Conservation (phyloP, 2,329 filamentous ascomycete species). For the Davidsoniella eucalypti region DNA sequence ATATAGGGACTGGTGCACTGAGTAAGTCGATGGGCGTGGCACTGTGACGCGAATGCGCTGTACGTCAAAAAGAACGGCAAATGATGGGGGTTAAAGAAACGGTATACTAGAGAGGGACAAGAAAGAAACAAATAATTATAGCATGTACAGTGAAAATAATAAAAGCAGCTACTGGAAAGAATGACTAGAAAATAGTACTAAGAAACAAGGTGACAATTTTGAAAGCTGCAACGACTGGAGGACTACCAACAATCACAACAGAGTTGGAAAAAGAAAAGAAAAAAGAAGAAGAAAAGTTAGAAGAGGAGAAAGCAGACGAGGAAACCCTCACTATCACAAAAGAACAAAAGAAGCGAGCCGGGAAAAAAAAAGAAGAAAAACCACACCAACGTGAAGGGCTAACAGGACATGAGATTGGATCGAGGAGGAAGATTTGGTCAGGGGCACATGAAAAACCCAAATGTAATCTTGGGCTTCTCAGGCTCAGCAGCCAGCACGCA, state of each 20-base stretch:
- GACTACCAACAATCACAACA: not conserved
- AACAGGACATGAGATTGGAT: not conserved
- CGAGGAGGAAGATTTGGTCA: slow-evolving; percentile 4
- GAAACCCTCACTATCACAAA: slow-evolving; percentile 1
- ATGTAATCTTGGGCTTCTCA: not conserved
- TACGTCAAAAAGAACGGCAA: not conserved
- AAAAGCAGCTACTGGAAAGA: not conserved
- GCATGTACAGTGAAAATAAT: too few relatives aligned
- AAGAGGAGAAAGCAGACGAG: slow-evolving; percentile 7
- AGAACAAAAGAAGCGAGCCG: not conserved
- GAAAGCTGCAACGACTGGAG: not conserved
- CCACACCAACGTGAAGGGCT: not conserved
- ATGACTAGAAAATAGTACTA: not conserved
- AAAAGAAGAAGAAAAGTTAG: slow-evolving; percentile 5
- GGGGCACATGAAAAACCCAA: not conserved
- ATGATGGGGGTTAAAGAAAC: too few relatives aligned
- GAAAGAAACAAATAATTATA: too few relatives aligned
- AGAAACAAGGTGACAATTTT: not conserved
- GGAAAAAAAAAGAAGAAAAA: not conserved
- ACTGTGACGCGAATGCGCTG: not conserved
- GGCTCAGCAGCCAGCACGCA: not conserved
- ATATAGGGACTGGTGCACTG: slow-evolving; percentile 4
- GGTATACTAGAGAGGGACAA: too few relatives aligned
- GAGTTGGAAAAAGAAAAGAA: slow-evolving; percentile 5
- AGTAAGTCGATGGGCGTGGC: not conserved